Evolutionary conservation across 495 filamentous ascomycete species (phyloP), one percentile per base, ranked within the genome.

Genomic region (Amniculicola lignicola): DNA sequence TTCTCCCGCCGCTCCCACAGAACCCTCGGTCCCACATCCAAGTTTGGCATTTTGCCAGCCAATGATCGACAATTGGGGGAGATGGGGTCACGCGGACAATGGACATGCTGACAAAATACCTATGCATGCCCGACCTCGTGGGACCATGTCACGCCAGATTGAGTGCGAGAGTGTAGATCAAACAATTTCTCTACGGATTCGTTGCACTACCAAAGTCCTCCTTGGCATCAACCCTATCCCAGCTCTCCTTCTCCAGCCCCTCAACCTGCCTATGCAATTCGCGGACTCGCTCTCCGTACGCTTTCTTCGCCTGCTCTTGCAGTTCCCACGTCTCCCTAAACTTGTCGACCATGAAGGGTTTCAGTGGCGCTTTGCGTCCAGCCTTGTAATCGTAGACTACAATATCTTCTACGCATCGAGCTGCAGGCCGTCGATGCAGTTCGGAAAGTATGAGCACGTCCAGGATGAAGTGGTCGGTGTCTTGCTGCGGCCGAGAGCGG

Each of bases 351-450:
- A 92, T 80, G 58, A 88, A 96, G 0, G 70, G 68, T 31, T 81
- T 82, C 57, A 95, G 72, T 33, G 75, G 61, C 0, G 75, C 72
- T 67, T 84, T 87, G 38, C 70, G 70, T 16, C 74, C 79, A 14
- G 67, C 68, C 39, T 69, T 73, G 69, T 96, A 96, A 70, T 96
- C 87, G 70, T 95, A 96, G 0, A 89, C 73, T 2, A 92, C 86
- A 42, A 89, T 81, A 59, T 94, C 89, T 72, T 96, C 93, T 15
- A 82, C 72, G 51, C 89, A 87, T 31, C 83, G 71, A 19, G 90
- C 90, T 1, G 89, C 87, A n/a, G 83, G 77, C 14, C 93, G 79
- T 63, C 84, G 83, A 59, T 88, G 82, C 29, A 79, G 74, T 71
- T 98, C 91, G 4, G 88, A 94, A 12, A 96, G 69, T 22, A 96